Evolutionary conservation across 192 early-diverging fungal genomes (phyloP).

Genomic region (Gigaspora rosea): DNA sequence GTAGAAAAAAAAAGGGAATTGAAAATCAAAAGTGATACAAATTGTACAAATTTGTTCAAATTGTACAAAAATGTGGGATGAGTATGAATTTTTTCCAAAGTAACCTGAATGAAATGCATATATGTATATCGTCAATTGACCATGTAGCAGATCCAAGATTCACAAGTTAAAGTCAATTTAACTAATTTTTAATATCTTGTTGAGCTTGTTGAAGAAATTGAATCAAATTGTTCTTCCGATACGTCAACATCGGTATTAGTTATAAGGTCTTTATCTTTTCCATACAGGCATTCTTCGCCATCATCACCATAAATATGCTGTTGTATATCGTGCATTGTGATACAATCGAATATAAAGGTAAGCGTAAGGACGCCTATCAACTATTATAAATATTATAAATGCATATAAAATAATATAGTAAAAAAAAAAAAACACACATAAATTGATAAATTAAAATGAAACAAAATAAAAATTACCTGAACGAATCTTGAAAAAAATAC

Average conservation of each 20-base stretch:
- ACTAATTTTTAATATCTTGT: no score
- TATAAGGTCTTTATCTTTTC: background rate
- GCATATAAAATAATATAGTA: background rate
- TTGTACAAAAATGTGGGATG: background rate
- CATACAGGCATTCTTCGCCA: background rate
- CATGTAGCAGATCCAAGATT: background rate
- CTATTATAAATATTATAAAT: background rate
- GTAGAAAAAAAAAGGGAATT: background rate
- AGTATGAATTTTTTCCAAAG: background rate
- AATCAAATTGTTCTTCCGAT: no score
- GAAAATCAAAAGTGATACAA: background rate
- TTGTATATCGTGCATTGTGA: background rate
- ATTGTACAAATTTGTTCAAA: background rate
- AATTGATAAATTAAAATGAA: background rate
- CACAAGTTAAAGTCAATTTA: no score
- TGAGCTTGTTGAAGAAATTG: no score
- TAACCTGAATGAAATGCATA: background rate
- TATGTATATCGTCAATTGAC: background rate
- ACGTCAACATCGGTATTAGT: background rate
- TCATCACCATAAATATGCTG: background rate
- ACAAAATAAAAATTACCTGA: slow-evolving; percentile 8
- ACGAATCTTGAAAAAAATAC: slow-evolving; percentile 9
- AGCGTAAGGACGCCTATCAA: background rate
- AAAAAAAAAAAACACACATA: background rate
- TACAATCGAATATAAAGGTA: background rate